Evolutionary conservation across 257 asterid species (phyloP).

Genomic region (Forsythia viridissima): DNA sequence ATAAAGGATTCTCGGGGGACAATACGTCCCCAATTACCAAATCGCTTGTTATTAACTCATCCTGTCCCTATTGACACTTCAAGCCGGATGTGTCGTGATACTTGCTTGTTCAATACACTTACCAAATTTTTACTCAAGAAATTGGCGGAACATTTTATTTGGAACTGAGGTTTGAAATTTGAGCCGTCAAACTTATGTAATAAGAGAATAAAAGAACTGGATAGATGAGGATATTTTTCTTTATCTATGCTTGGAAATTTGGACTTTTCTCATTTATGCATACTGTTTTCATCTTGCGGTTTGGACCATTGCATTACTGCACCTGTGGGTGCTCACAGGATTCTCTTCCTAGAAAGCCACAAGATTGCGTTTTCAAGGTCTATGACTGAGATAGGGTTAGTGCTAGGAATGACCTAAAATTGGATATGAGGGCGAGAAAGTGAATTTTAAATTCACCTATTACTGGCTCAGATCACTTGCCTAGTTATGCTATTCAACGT

Average conservation of each 20-base stretch:
- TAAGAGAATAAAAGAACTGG: too few relatives aligned
- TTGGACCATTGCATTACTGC: slow-evolving; percentile 69
- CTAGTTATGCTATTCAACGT: background rate
- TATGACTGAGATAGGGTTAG: slow-evolving; percentile 63
- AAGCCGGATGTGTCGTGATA: background rate
- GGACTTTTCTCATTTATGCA: slow-evolving; percentile 15
- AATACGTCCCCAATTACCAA: background rate
- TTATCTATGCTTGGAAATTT: background rate
- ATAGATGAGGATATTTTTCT: background rate
- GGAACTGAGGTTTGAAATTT: too few relatives aligned
- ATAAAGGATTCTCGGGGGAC: background rate
- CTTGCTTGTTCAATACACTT: background rate
- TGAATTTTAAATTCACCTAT: slow-evolving; percentile 16
- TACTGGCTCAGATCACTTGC: slow-evolving; percentile 2
- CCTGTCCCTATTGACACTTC: background rate
- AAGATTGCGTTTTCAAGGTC: slow-evolving; percentile 56
- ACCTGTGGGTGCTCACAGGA: slow-evolving; percentile 49
- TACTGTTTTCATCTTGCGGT: slow-evolving; percentile 39
- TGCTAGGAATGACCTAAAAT: slow-evolving; percentile 54
- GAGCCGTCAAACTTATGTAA: too few relatives aligned
- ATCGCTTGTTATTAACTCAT: background rate
- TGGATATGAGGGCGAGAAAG: slow-evolving; percentile 85
- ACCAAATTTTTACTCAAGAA: background rate
- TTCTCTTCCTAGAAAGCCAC: slow-evolving; percentile 50
- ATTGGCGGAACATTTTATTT: too few relatives aligned